These are phyloP conservation scores for Hirschioporus abietinus DNA, from an alignment of 768 basidiomycete species.

Conservation along the genomic window DNA sequence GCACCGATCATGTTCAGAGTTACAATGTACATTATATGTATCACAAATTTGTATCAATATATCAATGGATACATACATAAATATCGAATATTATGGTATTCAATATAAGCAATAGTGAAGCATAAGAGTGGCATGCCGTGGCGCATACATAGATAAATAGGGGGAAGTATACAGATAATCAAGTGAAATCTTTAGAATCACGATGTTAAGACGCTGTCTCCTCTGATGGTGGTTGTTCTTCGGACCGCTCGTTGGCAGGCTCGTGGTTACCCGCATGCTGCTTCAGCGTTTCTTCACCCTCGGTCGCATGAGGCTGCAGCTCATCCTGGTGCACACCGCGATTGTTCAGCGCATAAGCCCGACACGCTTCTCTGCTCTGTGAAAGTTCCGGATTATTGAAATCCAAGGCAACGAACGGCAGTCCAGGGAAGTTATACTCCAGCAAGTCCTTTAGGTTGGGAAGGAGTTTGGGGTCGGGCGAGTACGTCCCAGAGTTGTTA, in stretches of 20 bases:
- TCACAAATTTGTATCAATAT: background rate
- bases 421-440: conserved; percentile 69
- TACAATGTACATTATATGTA: background rate
- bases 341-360: conserved; percentile 55
- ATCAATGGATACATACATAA: background rate
- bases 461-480: conserved; percentile 61
- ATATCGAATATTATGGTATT: background rate
- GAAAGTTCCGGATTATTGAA: conserved; percentile 49
- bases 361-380: conserved; percentile 60
- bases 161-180: background rate
- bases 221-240: conserved; percentile 9
- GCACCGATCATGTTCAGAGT: background rate
- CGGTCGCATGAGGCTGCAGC: conserved; percentile 53
- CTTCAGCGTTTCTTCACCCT: conserved; percentile 50
- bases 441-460: conserved; percentile 56
- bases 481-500: conserved; percentile 83
- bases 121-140: background rate
- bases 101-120: background rate
- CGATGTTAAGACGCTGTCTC: background rate
- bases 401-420: conserved; percentile 50
- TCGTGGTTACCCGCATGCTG: conserved; percentile 17
- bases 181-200: background rate
- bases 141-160: background rate
- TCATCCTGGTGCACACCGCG: conserved; percentile 59
- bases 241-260: conserved; percentile 11